Evolutionary conservation across 371 early-diverging fungal genomes (phyloP).

Genomic region (Lichtheimia hyalospora): DNA sequence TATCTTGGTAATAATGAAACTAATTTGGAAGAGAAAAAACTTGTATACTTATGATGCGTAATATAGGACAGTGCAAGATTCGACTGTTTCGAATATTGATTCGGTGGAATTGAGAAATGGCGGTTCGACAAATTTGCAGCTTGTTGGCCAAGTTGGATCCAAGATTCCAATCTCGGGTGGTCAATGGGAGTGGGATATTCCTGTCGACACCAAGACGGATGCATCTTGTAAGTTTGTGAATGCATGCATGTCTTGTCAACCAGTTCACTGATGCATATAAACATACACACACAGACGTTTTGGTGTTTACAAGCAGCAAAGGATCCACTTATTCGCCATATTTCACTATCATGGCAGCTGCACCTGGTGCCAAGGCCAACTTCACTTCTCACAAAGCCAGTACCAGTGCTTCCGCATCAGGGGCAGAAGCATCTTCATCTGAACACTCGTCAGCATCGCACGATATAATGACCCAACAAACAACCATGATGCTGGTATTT

Average conservation of each 20-base stretch:
- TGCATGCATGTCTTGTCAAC: neutral
- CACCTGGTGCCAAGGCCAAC: constrained; percentile 15
- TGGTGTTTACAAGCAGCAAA: constrained; percentile 30
- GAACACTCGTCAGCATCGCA: too few species aligned
- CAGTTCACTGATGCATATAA: too few species aligned
- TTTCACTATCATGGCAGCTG: constrained; percentile 36
- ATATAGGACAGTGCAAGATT: constrained; percentile 26
- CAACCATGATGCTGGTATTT: too few species aligned
- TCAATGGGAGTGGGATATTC: constrained; percentile 34
- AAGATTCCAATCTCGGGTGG: constrained; percentile 15
- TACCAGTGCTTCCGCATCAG: constrained; percentile 9
- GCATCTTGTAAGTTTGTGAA: constrained; percentile 28
- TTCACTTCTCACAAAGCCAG: constrained; percentile 2
- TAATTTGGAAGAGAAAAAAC: neutral
- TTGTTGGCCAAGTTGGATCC: constrained; percentile 6
- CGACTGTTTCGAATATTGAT: constrained; percentile 17
- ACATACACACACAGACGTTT: constrained; percentile 19
- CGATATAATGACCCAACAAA: too few species aligned
- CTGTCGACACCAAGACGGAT: constrained; percentile 18
- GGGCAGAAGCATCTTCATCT: neutral
- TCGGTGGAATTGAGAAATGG: constrained; percentile 33
- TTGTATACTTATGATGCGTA: neutral
- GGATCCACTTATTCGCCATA: constrained; percentile 37
- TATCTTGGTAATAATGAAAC: constrained; percentile 25
- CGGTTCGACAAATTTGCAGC: constrained; percentile 23